Base-by-base conservation (phyloP, 179 eudicot genomes). In the Spergularia azorica region DNA sequence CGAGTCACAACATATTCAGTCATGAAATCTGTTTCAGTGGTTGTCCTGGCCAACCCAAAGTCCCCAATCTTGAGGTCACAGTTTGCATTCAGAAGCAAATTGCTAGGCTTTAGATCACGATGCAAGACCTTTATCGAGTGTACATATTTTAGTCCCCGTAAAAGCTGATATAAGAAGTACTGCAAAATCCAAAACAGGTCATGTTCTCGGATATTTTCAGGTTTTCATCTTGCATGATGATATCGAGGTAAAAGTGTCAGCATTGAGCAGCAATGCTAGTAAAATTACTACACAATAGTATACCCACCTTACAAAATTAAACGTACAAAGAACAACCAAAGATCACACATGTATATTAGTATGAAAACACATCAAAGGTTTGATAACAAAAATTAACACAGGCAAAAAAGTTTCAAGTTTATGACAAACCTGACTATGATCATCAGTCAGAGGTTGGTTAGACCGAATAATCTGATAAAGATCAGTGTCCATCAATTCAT, bases 1-100 rank as follows among this genome's bases (percentile, higher is more conserved):
- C 90, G 87, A 68, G 90, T 82, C 21, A 87, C 91, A 66, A 88
- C 91, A 83, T 88, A 88, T 76, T 83, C 89, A 1, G 91, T 86
- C 91, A 88, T 88, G 58, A 82, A 82, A 73, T 84, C 88, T 56
- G 79, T 83, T 61, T 87, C 88, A 72, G 86, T 78, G 4, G 87
- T 87, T 12, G 84, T 83, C 59, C 89, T 75, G 38, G 89, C 89
- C 63, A 87, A 70, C 50, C 89, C 89, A 71, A 87, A 87, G 73
- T 87, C 89, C 17, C 89, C 87, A 50, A 86, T 86, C 75, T 86
- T 85, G 56, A 85, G 85, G 75, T 86, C 87, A 78, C 89, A 88
- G 50, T 88, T 82, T 51, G 87, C 89, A 78, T 86, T 88, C 56
- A 88, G 79, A 63, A 88, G 82, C 73, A 88, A 55, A 81, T 88